A percentile compares a stretch with the other conserved stretches of the same genome.
phyloP scores from a whole-genome alignment of 305 asterid genomes.

The Solanum hybrid region DNA sequence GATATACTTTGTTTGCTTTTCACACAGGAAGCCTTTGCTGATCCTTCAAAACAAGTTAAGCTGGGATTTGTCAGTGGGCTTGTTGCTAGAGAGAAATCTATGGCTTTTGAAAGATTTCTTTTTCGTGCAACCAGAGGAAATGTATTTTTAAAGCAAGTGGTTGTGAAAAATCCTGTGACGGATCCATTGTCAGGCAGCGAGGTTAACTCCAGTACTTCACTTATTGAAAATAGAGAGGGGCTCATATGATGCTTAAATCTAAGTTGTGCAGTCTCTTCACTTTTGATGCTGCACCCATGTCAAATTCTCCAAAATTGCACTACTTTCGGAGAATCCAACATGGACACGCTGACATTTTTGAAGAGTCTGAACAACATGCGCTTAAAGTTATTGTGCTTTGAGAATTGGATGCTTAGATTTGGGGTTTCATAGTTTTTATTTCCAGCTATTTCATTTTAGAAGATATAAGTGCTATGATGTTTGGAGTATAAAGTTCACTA shows the following conservation, averaged over 20 bases:
- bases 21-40: constrained; percentile 35
- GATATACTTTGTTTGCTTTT: constrained; percentile 5
- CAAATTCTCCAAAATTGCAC: not conserved
- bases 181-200: constrained; percentile 48
- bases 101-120: constrained; percentile 47
- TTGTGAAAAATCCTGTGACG: constrained; percentile 35
- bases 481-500: not conserved
- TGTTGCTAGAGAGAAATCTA: constrained; percentile 42
- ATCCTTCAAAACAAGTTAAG: constrained; percentile 44
- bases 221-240: not conserved
- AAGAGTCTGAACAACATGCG: not conserved
- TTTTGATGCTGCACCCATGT: not conserved
- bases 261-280: not conserved
- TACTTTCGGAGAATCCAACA: not conserved
- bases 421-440: not conserved
- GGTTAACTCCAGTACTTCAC: constrained; percentile 19
- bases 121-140: constrained; percentile 63
- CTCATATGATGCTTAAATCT: not conserved
- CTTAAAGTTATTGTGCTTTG: not conserved
- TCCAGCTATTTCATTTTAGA: not conserved
- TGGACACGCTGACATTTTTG: not conserved
- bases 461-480: not conserved
- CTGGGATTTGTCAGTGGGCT: constrained; percentile 49
- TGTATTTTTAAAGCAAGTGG: constrained; percentile 46
- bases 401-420: not conserved